Evolutionary conservation across 2,329 filamentous ascomycete genomes (phyloP).

Genomic region (Cladophialophora yegresii): DNA sequence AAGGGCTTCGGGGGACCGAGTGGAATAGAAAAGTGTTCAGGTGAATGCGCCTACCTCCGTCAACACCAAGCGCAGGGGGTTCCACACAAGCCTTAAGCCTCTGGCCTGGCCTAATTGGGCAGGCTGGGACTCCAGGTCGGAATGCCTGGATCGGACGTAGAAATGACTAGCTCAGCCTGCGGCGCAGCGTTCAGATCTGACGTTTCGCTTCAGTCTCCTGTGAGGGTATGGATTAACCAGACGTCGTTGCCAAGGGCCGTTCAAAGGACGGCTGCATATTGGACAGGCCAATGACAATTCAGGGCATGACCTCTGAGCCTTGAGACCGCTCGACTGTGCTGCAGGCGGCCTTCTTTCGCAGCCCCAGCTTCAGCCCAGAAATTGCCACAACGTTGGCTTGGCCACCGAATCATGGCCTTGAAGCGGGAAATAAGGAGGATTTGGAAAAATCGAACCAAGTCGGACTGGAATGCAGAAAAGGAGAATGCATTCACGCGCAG

Average conservation of each 20-base stretch:
- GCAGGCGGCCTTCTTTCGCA: conserved; percentile 36
- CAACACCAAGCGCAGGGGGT: conserved; percentile 25
- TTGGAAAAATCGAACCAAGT: conserved; percentile 27
- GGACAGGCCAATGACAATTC: conserved; percentile 33
- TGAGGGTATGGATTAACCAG: conserved; percentile 32
- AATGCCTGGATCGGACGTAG: conserved; percentile 32
- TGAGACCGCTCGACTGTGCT: conserved; percentile 35
- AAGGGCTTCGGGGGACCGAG: conserved; percentile 10
- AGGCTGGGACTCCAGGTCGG: conserved; percentile 26
- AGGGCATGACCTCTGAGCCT: conserved; percentile 29
- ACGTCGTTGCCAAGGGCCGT: conserved; percentile 33
- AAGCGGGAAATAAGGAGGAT: conserved; percentile 21
- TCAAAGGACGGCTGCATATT: conserved; percentile 28
- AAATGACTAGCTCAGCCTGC: conserved; percentile 33
- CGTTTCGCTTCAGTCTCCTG: conserved; percentile 33
- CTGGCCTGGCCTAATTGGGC: conserved; percentile 23
- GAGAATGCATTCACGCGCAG: conserved; percentile 30
- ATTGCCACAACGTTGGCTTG: conserved; percentile 33
- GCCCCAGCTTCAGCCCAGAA: conserved; percentile 33
- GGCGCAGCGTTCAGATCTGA: conserved; percentile 28
- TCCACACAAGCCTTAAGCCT: conserved; percentile 28
- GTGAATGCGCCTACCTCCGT: conserved; percentile 20
- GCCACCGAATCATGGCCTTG: conserved; percentile 26
- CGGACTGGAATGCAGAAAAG: conserved; percentile 27
- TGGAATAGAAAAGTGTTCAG: conserved; percentile 22